Conservation (phyloP, 2,329 filamentous ascomycete species). For the Ophiostoma perfectum region DNA sequence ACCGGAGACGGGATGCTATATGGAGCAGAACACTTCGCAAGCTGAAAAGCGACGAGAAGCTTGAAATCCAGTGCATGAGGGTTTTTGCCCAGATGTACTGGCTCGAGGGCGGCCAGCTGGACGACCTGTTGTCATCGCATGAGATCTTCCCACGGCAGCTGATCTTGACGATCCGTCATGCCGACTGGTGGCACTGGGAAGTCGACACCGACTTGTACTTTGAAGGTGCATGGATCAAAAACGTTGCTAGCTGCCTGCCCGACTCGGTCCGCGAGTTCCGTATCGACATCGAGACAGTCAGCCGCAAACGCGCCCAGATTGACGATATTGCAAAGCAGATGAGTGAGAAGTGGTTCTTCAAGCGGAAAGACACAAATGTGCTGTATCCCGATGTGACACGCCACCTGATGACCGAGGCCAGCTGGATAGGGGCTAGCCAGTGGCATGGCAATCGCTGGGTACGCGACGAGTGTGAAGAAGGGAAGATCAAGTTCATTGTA, state of each 20-base stretch:
- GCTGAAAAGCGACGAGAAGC: slow-evolving; percentile 16
- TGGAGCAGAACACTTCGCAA: not conserved
- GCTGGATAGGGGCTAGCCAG: slow-evolving; percentile 44
- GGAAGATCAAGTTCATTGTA: slow-evolving; percentile 34
- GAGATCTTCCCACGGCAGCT: slow-evolving; percentile 36
- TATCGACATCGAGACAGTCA: slow-evolving; percentile 45
- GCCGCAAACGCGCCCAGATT: slow-evolving; percentile 42
- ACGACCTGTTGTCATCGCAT: slow-evolving; percentile 28
- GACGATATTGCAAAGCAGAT: slow-evolving; percentile 40
- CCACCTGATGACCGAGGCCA: slow-evolving; percentile 30
- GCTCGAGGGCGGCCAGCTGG: slow-evolving; percentile 33
- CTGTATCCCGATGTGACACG: slow-evolving; percentile 32
- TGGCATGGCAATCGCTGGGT: slow-evolving; percentile 38
- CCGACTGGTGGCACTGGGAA: slow-evolving; percentile 47
- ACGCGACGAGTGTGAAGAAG: slow-evolving; percentile 39
- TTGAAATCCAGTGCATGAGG: slow-evolving; percentile 34
- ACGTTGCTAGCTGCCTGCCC: slow-evolving; percentile 29
- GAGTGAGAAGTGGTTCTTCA: slow-evolving; percentile 35
- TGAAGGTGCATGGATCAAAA: slow-evolving; percentile 36
- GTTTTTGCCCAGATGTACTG: slow-evolving; percentile 42
- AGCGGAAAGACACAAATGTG: slow-evolving; percentile 32
- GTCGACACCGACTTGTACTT: slow-evolving; percentile 35
- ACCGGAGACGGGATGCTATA: no score
- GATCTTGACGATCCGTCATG: slow-evolving; percentile 44
- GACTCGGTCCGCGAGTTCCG: slow-evolving; percentile 36